These are phyloP conservation scores for Amyloporia xantha DNA, from an alignment of 768 basidiomycete species.

Conservation along the genomic window DNA sequence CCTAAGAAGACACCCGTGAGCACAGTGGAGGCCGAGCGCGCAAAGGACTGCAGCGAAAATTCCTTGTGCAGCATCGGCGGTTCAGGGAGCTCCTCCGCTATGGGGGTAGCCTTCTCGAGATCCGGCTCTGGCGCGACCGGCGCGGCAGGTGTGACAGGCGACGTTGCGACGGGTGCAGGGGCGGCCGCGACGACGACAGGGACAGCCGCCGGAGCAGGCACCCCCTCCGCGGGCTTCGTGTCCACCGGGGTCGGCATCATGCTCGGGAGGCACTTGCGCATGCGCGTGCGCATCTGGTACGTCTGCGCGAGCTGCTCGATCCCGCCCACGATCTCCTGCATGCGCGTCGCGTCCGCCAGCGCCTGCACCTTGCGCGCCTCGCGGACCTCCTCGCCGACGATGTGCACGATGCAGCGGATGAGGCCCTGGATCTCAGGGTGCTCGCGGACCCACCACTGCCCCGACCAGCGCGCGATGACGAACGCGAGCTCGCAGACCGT, in stretches of 20 bases:
- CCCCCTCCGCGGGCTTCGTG: background rate
- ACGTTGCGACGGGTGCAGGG: background rate
- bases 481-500: slow-evolving; percentile 31
- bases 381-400: slow-evolving; percentile 60
- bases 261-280: background rate
- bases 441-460: slow-evolving; percentile 60
- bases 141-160: background rate
- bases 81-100: background rate
- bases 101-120: background rate
- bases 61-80: background rate
- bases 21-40: slow-evolving; percentile 37
- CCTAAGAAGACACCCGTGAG: slow-evolving; percentile 57
- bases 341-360: slow-evolving; percentile 39
- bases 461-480: slow-evolving; percentile 48
- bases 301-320: slow-evolving; percentile 40
- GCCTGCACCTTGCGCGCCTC: slow-evolving; percentile 37
- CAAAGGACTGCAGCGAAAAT: slow-evolving; percentile 15
- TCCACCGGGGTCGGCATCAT: background rate
- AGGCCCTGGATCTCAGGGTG: slow-evolving; percentile 56
- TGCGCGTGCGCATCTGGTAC: slow-evolving; percentile 25
- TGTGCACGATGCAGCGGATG: slow-evolving; percentile 49
- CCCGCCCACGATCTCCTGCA: slow-evolving; percentile 44
- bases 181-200: background rate
- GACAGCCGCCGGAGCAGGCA: slow-evolving; percentile 5
- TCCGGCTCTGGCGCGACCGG: background rate